Percentiles rank a stretch among this genome's conserved stretches.
Evolutionary conservation across 257 asterid species (phyloP).

Genomic region (Agastache rugosa): DNA sequence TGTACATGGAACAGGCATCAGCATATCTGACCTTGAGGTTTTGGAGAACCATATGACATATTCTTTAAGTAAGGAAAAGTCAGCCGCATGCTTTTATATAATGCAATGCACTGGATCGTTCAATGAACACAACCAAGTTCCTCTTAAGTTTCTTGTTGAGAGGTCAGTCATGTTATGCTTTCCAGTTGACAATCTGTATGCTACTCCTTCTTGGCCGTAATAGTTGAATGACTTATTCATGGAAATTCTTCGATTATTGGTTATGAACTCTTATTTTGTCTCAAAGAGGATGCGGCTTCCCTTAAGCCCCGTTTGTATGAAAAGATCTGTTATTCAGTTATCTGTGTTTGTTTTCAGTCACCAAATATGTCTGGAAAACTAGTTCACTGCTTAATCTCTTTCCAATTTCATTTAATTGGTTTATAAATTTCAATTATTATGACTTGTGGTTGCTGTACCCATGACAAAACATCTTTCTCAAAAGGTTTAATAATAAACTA

Average conservation of each 20-base stretch:
- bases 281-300: background rate
- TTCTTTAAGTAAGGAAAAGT: constrained; percentile 59
- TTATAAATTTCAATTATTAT: background rate
- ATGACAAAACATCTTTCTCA: background rate
- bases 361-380: background rate
- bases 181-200: background rate
- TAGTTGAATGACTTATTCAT: background rate
- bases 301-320: background rate
- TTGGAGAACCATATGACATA: constrained; percentile 61
- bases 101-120: constrained; percentile 50
- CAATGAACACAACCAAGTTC: constrained; percentile 38
- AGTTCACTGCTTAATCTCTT: background rate
- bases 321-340: background rate
- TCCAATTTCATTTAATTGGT: background rate
- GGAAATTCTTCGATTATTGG: background rate
- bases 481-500: background rate
- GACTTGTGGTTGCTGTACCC: background rate
- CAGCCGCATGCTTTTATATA: constrained; percentile 59
- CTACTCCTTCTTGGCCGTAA: background rate
- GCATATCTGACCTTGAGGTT: constrained; percentile 51
- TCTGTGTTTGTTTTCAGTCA: background rate
- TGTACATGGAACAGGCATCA: constrained; percentile 54
- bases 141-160: constrained; percentile 51
- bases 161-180: constrained; percentile 50
- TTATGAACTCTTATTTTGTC: background rate